These are phyloP conservation scores for Neophaeococcomyces aloes DNA, from an alignment of 2,329 filamentous ascomycete species.

Conservation along the genomic window DNA sequence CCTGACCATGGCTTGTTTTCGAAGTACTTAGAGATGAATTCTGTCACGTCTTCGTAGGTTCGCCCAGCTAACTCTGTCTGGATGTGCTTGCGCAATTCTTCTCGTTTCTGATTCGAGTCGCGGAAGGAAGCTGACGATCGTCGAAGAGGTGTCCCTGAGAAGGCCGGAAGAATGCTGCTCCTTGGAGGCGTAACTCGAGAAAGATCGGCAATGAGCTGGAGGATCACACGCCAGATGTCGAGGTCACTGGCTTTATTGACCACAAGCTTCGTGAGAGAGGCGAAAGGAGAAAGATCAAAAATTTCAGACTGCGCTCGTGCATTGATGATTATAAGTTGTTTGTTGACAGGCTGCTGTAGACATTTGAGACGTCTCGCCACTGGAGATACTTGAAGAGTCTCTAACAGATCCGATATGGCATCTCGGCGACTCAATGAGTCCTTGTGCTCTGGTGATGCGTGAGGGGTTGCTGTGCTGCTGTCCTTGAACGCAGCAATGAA, in stretches of 20 bases:
- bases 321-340: not conserved
- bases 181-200: slow-evolving; percentile 12
- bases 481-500: not conserved
- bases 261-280: slow-evolving; percentile 12
- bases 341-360: not conserved
- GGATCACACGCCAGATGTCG: slow-evolving; percentile 15
- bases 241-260: slow-evolving; percentile 11
- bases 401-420: slow-evolving; percentile 1
- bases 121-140: slow-evolving; percentile 1
- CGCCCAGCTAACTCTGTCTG: not conserved
- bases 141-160: slow-evolving; percentile 1
- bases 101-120: slow-evolving; percentile 1
- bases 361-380: not conserved
- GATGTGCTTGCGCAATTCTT: not conserved
- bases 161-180: not conserved
- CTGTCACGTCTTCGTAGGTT: not conserved
- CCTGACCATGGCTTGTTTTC: not conserved
- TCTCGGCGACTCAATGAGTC: not conserved
- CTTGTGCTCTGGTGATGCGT: not conserved
- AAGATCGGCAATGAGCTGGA: slow-evolving; percentile 9
- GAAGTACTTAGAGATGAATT: not conserved
- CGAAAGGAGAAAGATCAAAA: not conserved
- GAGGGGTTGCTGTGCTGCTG: not conserved
- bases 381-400: not conserved
- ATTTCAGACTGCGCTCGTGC: not conserved